Evolutionary conservation across 108 stramenopile species (phyloP).

Genomic region (Nannochloropsis granulata): DNA sequence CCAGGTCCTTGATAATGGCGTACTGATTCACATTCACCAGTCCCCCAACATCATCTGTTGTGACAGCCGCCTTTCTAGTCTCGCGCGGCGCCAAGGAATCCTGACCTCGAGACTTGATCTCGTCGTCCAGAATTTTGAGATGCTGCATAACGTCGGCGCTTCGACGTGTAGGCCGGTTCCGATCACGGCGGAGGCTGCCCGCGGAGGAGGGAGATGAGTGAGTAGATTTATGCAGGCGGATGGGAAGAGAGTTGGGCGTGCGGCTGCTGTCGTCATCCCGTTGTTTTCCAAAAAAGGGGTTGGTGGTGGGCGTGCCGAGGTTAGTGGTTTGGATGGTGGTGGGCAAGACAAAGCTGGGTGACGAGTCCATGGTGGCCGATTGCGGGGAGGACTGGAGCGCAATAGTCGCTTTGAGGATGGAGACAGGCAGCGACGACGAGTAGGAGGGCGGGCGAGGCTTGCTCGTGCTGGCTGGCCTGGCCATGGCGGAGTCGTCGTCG

Average conservation of each 20-base stretch:
- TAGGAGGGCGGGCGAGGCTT: too few relatives aligned
- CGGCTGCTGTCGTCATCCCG: background rate
- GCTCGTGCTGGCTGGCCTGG: too few relatives aligned
- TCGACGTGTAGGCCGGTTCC: background rate
- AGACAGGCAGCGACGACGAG: too few relatives aligned
- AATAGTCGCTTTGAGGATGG: too few relatives aligned
- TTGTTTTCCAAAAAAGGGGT: background rate
- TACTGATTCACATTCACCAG: constrained; percentile 14
- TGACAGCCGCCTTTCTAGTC: background rate
- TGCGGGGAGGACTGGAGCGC: background rate
- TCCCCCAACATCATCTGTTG: background rate
- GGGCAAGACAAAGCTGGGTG: background rate
- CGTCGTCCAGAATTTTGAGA: background rate
- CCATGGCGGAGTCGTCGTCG: too few relatives aligned
- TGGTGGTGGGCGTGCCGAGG: background rate
- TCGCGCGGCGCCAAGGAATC: background rate
- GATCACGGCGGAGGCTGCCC: background rate
- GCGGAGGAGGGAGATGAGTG: background rate
- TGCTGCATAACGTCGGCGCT: background rate
- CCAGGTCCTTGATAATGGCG: constrained; percentile 10
- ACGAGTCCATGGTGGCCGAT: background rate
- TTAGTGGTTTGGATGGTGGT: background rate
- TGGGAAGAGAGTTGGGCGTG: background rate
- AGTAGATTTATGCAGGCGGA: background rate
- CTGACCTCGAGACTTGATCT: background rate